Conservation (phyloP, 2,329 filamentous ascomycete species). For the Hymenoscyphus salicellus region DNA sequence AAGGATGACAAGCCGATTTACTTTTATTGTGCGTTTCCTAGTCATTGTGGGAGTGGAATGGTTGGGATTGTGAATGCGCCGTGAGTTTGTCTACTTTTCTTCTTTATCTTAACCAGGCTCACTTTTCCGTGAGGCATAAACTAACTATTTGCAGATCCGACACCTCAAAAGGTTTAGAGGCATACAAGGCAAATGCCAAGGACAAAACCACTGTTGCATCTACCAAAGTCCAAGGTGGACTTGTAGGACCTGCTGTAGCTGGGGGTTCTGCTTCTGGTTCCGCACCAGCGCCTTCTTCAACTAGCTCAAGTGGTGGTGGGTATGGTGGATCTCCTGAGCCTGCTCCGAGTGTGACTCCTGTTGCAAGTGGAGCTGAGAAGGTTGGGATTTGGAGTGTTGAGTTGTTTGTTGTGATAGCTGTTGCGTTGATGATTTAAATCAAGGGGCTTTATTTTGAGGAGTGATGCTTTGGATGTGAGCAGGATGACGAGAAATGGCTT, state of each 20-base stretch:
- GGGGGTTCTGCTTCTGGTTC: not conserved
- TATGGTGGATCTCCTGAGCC: not conserved
- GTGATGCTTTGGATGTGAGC: too few relatives aligned
- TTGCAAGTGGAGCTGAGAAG: not conserved
- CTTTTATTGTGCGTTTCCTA: constrained; percentile 42
- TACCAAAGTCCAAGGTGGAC: constrained; percentile 10
- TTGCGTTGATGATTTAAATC: not conserved
- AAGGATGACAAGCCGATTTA: constrained; percentile 42
- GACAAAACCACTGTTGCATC: constrained; percentile 6
- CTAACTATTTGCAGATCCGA: constrained; percentile 3
- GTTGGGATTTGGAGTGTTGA: not conserved
- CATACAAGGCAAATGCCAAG: constrained; percentile 1
- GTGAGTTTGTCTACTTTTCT: constrained; percentile 29
- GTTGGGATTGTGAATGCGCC: constrained; percentile 43
- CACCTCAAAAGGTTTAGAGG: not conserved
- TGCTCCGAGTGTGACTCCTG: not conserved
- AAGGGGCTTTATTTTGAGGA: too few relatives aligned
- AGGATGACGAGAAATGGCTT: too few relatives aligned
- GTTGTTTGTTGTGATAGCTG: not conserved
- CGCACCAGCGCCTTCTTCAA: not conserved
- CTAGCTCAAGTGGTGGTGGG: not conserved
- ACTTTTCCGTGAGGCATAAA: not conserved
- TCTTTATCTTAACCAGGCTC: too few relatives aligned
- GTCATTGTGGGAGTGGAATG: constrained; percentile 45
- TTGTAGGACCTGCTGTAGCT: not conserved